Conservation (phyloP, 257 asterid genomes). For the Ligustrum vulgare region DNA sequence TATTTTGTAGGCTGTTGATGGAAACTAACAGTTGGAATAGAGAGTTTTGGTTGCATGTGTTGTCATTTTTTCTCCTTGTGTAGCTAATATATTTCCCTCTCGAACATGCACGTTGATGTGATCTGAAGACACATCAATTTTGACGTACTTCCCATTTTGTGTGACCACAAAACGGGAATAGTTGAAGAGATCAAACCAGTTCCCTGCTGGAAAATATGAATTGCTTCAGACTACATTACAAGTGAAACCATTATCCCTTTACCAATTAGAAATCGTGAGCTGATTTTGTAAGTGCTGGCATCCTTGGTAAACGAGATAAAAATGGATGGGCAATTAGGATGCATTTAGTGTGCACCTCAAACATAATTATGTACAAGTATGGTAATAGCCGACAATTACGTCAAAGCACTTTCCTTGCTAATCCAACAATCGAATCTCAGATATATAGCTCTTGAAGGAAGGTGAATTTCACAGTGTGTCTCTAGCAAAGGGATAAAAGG, state of each 20-base stretch:
- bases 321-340: constrained; percentile 61
- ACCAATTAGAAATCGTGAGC: constrained; percentile 58
- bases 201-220: constrained; percentile 58
- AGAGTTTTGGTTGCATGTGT: constrained; percentile 44
- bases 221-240: constrained; percentile 42
- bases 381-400: constrained; percentile 57
- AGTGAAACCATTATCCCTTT: constrained; percentile 58
- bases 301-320: constrained; percentile 62
- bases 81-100: constrained; percentile 47
- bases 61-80: constrained; percentile 66
- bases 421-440: constrained; percentile 60
- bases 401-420: constrained; percentile 54
- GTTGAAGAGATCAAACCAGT: constrained; percentile 66
- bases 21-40: constrained; percentile 50
- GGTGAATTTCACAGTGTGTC: constrained; percentile 37
- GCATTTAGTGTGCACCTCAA: constrained; percentile 53
- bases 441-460: constrained; percentile 52
- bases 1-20: constrained; percentile 19
- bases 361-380: constrained; percentile 58
- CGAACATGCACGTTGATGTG: constrained; percentile 51
- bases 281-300: constrained; percentile 40
- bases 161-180: constrained; percentile 33
- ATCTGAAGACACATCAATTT: constrained; percentile 53
- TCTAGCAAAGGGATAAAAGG: constrained; percentile 70
- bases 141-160: constrained; percentile 27